Percentiles rank a stretch among this genome's conserved stretches.
These are phyloP conservation scores for Plasmopara muralis DNA, from an alignment of 352 stramenopile genomes.

Conservation along the genomic window DNA sequence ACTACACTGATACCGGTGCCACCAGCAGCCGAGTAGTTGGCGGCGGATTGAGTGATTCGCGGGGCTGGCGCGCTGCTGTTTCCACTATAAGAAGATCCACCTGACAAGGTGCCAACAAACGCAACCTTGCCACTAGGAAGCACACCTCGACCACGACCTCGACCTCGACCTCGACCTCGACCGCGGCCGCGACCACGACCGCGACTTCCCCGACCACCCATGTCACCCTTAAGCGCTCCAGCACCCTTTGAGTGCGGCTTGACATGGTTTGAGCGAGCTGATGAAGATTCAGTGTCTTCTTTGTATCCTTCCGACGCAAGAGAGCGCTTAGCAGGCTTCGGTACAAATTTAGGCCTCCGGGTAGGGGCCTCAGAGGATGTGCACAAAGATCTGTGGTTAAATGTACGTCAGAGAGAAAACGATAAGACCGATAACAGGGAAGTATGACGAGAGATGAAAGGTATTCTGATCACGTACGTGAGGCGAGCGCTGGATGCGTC, in stretches of 20 bases:
- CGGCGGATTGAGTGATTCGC: constrained; percentile 17
- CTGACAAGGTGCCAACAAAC: constrained; percentile 79
- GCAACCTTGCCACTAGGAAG: constrained; percentile 59
- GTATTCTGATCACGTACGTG: constrained; percentile 31
- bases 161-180: constrained; percentile 36
- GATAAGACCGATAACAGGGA: not conserved
- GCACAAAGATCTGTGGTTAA: constrained; percentile 42
- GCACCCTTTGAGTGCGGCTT: constrained; percentile 20
- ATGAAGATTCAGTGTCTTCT: constrained; percentile 3
- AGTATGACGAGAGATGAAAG: not conserved
- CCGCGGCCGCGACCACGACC: constrained; percentile 27
- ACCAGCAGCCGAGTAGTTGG: constrained; percentile 52
- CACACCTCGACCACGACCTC: constrained; percentile 41
- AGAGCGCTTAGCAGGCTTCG: constrained; percentile 61
- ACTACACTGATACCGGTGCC: constrained; percentile 82
- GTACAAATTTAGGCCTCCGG: constrained; percentile 72
- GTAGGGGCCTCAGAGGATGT: constrained; percentile 31
- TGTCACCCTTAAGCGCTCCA: constrained; percentile 20
- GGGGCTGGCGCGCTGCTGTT: constrained; percentile 29
- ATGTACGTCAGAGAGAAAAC: constrained; percentile 1
- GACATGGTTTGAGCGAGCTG: constrained; percentile 11
- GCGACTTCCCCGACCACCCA: constrained; percentile 22
- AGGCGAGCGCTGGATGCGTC: constrained; percentile 62
- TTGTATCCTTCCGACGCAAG: constrained; percentile 21
- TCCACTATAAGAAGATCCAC: constrained; percentile 67